Percentiles rank a stretch among this genome's conserved stretches.
Evolutionary conservation across 148 eudicot species (phyloP).

Genomic region (Drosera capensis): DNA sequence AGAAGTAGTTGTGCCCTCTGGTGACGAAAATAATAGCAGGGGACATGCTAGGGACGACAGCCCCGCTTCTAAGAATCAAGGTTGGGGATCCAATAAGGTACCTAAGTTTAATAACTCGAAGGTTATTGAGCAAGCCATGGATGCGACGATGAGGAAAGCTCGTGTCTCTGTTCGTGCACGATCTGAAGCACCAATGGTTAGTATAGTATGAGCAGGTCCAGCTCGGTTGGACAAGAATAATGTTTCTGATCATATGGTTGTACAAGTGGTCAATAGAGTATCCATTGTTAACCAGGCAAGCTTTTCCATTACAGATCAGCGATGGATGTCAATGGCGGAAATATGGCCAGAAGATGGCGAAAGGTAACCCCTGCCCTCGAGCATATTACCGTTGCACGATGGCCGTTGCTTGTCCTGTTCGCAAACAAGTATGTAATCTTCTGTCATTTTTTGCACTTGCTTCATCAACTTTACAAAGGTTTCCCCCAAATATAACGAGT

Average conservation of each 20-base stretch:
- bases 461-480: neutral
- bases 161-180: conserved; percentile 59
- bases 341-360: conserved; percentile 77
- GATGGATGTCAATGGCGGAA: conserved; percentile 98
- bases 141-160: conserved; percentile 79
- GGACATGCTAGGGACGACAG: conserved; percentile 28
- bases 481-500: neutral
- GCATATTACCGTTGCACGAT: conserved; percentile 87
- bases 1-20: conserved; percentile 2
- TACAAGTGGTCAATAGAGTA: too few species aligned
- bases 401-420: conserved; percentile 62
- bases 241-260: too few species aligned
- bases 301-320: conserved; percentile 63
- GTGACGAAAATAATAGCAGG: conserved; percentile 19
- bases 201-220: too few species aligned
- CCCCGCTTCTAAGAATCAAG: conserved; percentile 25
- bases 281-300: too few species aligned
- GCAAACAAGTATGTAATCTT: conserved; percentile 31
- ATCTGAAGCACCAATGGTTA: conserved; percentile 66
- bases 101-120: conserved; percentile 22
- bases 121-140: conserved; percentile 24
- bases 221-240: too few species aligned
- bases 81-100: conserved; percentile 45
- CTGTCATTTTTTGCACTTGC: neutral
- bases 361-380: conserved; percentile 88